Evolutionary conservation across 352 stramenopile species (phyloP), one percentile per base, ranked within the genome.

Genomic region (Phytophthora pseudosyringae): DNA sequence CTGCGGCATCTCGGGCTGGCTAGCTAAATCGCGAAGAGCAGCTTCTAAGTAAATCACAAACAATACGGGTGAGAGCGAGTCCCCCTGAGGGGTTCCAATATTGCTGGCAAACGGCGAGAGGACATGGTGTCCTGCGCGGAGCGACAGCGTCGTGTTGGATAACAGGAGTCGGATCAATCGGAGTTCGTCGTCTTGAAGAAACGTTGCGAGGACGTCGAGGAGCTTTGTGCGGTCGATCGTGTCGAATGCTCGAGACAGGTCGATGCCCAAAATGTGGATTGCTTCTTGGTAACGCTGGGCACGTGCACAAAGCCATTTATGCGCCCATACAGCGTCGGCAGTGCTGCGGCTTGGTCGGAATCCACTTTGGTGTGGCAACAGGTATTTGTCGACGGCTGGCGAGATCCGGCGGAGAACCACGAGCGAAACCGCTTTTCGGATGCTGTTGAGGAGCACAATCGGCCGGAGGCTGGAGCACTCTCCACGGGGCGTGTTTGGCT

Each of bases 11-110:
- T 6, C 25, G 4, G 18, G 13, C 7, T 59, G 31, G 16, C 3
- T 18, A 1, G 58, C 39, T 29, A 63, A 15, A 31, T 58, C 46
- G 3, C 57, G 10, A 5, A 64, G 15, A 5, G 52, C 28, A 25
- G 57, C 57, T 36, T 64, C 57, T 38, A 58, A 10, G 21, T 51
- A 58, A 8, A 50, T 31, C 13, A 52, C 57, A 45, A 49, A 58
- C 3, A 58, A 12, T 18, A 52, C 36, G 2, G 38, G 45, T 3
- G 46, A 58, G 3, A 64, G 46, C 45, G 46, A 57, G 46, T 56
- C 56, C 10, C 56, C 56, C 29, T 64, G 44, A 10, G 36, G 44
- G 4, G 45, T 64, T n/a, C 56, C 56, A 15, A 4, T 49, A 29
- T 50, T 64, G 25, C 56, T 64, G 25, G 16, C 11, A 16, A 50